phyloP scores from a whole-genome alignment of 2,329 filamentous ascomycete genomes.

The Colletotrichum caudatum region DNA sequence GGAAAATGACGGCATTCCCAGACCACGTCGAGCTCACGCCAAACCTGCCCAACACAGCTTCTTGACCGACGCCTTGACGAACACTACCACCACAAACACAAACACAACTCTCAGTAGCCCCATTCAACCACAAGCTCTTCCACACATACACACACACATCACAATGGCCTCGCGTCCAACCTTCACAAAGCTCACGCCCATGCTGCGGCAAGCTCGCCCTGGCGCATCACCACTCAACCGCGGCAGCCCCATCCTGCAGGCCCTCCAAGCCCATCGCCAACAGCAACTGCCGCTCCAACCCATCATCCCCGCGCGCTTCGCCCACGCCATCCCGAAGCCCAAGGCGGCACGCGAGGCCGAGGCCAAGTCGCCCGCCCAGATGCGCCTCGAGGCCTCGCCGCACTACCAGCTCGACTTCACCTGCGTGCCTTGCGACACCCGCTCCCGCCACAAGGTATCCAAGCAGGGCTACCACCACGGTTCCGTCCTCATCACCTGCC shows the following conservation, averaged over 20 bases:
- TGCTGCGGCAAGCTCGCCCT: conserved; percentile 30
- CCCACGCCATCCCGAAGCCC: conserved; percentile 46
- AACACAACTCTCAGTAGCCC: neutral
- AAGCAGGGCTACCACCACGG: conserved; percentile 97
- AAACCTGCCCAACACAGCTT: neutral
- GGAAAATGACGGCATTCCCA: conserved; percentile 36
- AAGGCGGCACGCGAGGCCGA: conserved; percentile 41
- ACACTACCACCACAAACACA: neutral
- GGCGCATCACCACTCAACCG: conserved; percentile 26
- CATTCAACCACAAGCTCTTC: neutral
- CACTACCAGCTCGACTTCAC: conserved; percentile 93
- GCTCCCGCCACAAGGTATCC: conserved; percentile 86
- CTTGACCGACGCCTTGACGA: too few relatives aligned
- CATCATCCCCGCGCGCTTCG: conserved; percentile 41
- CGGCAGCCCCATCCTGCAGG: conserved; percentile 16
- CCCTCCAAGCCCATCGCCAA: conserved; percentile 11
- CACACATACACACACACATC: neutral
- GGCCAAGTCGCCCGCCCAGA: conserved; percentile 42
- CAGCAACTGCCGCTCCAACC: conserved; percentile 19
- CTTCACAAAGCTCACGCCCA: conserved; percentile 23
- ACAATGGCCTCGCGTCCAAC: conserved; percentile 38
- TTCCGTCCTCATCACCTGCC: conserved; percentile 89
- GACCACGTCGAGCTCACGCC: neutral
- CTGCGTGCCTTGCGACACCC: conserved; percentile 84
- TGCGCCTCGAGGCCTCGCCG: conserved; percentile 60